Percentiles rank a stretch among this genome's conserved stretches.
These are phyloP conservation scores for Nadsonia starkeyi-henricii DNA, from an alignment of 1,139 yeast species.

Conservation along the genomic window DNA sequence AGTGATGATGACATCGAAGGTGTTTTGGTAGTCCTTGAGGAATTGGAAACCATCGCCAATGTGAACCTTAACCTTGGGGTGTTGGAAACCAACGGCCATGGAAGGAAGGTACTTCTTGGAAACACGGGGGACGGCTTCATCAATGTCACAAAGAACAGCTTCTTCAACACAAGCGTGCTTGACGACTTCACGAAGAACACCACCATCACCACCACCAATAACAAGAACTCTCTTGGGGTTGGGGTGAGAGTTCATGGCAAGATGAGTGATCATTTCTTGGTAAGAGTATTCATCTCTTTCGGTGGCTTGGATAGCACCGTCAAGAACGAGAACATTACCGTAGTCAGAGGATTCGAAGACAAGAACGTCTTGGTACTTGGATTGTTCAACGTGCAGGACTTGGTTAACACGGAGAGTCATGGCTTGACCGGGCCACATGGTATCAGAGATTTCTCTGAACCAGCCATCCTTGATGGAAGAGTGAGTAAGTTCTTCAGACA, in stretches of 20 bases:
- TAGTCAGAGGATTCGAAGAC: slow-evolving; percentile 61
- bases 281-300: slow-evolving; percentile 61
- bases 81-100: slow-evolving; percentile 60
- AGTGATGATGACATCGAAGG: slow-evolving; percentile 79
- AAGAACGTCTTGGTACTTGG: slow-evolving; percentile 72
- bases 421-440: slow-evolving; percentile 95
- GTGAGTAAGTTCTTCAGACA: slow-evolving; percentile 22
- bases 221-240: slow-evolving; percentile 64
- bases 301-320: slow-evolving; percentile 78
- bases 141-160: slow-evolving; percentile 82
- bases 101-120: slow-evolving; percentile 64
- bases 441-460: slow-evolving; percentile 80
- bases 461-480: slow-evolving; percentile 48
- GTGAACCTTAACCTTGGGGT: slow-evolving; percentile 59
- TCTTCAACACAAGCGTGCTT: slow-evolving; percentile 58
- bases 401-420: slow-evolving; percentile 69
- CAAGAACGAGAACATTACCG: slow-evolving; percentile 76
- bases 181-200: slow-evolving; percentile 71
- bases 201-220: slow-evolving; percentile 93
- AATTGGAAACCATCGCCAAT: slow-evolving; percentile 85
- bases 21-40: slow-evolving; percentile 37
- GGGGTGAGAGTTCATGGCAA: slow-evolving; percentile 65
- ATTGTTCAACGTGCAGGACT: slow-evolving; percentile 57
- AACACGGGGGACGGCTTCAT: slow-evolving; percentile 67
- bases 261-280: slow-evolving; percentile 78